Evolutionary conservation across 2,329 filamentous ascomycete genomes (phyloP), one percentile per base, ranked within the genome.

Genomic region (Pestalotiopsis sp.): DNA sequence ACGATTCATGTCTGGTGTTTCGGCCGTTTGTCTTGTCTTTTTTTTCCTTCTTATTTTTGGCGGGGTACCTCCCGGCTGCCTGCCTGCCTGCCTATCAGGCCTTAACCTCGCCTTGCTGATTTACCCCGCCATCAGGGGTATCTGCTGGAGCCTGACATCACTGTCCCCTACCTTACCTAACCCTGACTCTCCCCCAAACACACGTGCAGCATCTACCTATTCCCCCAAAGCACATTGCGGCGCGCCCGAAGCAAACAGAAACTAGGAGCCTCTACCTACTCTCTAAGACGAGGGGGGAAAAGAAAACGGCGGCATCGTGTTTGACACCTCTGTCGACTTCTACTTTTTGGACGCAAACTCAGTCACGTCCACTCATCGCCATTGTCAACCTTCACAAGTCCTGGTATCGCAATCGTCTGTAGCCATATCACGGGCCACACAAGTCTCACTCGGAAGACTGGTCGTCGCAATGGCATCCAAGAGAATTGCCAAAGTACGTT

Each of bases 401-500:
- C 45, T 20, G 45, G 11, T 4, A 52, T 52, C 17, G 45, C 45
- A n/a, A 52, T n/a, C 45, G 17, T 9, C 3, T 9, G 17, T 20
- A 52, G 4, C 45, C 45, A n/a, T 52, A 20, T n/a, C 7, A n/a
- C 45, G 4, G 7, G 17, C 17, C 17, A 23, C 17, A 52, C 45
- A 52, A n/a, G 17, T 52, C n/a, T n/a, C 31, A 60, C 11, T 11
- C 17, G 59, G 31, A 5, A 62, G 5, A 36, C 17, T 14, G 20
- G 20, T 20, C 62, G 20, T 27, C 11, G 49, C 9, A 25, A 79
- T 79, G 77, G 60, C 75, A 20, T 72, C 73, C 61, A 79, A 78
- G 71, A 74, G 78, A 62, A 75, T 79, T 65, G 71, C 68, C 68
- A 79, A 78, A 73, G 78, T 77, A 71, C 40, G 65, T 7, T 56